Evolutionary conservation across 106 monocot genomes (phyloP), one percentile per base, ranked within the genome.

Genomic region (Chionographis japonica): DNA sequence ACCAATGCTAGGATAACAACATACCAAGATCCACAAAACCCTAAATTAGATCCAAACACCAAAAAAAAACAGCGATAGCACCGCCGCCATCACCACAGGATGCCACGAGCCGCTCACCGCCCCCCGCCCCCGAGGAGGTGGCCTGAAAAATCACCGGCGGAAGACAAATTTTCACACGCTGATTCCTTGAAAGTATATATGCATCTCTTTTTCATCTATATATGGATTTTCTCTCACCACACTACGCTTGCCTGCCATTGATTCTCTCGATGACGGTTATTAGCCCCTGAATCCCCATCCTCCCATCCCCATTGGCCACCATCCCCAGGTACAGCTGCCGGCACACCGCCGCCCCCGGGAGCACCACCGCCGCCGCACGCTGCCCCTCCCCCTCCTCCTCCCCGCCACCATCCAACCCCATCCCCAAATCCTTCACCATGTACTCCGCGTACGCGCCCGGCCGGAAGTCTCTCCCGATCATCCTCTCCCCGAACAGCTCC

Each of bases 381-480:
- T 6, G 5, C 46, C 46, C 46, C 46, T 46, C 46, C 5, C 46
- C 62, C 37, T 36, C 46, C 15, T 46, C 61, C 56, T n/a, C 52
- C 14, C 19, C 60, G 14, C 16, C 63, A 27, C 20, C 73, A 0
- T 54, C 68, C 8, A 59, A 60, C 12, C 16, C 73, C 85, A 85
- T 85, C 35, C 85, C 85, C 19, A 85, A 39, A 63, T 85, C 81
- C 66, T 85, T 85, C 58, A 85, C 72, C 61, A 85, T 77, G 62
- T 85, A 81, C 77, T 81, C 74, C 20, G 57, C 69, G n/a, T 67
- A 49, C 40, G 66, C 85, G 2, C 85, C 81, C 4, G 77, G 58
- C 37, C 41, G 52, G 42, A 78, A 81, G 43, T 86, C 81, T 57
- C 85, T 71, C 37, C 39, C 17, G 40, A 71, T 18, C 18, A 86